A percentile compares a stretch with the other conserved stretches of the same genome.
Conservation (phyloP, 2,329 filamentous ascomycete genomes). For the Leptographium lundbergii region DNA sequence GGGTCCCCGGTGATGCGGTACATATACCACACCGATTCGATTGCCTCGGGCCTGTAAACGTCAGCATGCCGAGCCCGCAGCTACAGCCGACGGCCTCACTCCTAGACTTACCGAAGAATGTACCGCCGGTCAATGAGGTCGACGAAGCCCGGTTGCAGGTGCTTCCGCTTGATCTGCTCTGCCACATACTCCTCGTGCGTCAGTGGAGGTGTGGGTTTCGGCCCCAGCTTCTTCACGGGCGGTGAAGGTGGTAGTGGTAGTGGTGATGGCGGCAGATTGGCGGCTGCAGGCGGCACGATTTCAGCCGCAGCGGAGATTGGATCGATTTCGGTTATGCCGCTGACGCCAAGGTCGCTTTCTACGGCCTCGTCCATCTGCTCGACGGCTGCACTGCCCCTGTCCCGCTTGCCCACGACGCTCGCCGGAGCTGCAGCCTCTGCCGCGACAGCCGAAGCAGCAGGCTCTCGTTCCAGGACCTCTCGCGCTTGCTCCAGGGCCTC, state of each 20-base stretch:
- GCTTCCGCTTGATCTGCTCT: conserved; percentile 28
- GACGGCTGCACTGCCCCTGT: not conserved
- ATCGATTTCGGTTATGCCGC: not conserved
- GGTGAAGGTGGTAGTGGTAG: conserved; percentile 9
- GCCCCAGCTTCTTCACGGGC: not conserved
- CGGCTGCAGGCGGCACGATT: not conserved
- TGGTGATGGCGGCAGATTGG: not conserved
- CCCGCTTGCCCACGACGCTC: not conserved
- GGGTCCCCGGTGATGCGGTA: conserved; percentile 78
- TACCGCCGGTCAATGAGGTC: conserved; percentile 35
- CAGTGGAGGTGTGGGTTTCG: conserved; percentile 26
- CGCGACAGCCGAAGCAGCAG: not conserved
- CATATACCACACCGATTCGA: conserved; percentile 81
- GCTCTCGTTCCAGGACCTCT: not conserved
- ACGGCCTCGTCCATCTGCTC: conserved; percentile 14
- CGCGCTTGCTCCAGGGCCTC: conserved; percentile 1
- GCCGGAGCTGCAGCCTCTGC: not conserved
- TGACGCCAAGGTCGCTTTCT: conserved; percentile 15
- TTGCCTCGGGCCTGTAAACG: conserved; percentile 59
- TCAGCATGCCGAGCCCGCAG: not conserved
- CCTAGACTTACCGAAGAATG: conserved; percentile 42
- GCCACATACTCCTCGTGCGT: conserved; percentile 43
- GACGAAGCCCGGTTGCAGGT: conserved; percentile 38
- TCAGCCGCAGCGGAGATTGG: too few relatives aligned
- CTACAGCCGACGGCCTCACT: too few relatives aligned